Percentiles rank a stretch among this genome's conserved stretches.
These are phyloP conservation scores for Neonectria hederae DNA, from an alignment of 2,329 filamentous ascomycete species.

Conservation along the genomic window DNA sequence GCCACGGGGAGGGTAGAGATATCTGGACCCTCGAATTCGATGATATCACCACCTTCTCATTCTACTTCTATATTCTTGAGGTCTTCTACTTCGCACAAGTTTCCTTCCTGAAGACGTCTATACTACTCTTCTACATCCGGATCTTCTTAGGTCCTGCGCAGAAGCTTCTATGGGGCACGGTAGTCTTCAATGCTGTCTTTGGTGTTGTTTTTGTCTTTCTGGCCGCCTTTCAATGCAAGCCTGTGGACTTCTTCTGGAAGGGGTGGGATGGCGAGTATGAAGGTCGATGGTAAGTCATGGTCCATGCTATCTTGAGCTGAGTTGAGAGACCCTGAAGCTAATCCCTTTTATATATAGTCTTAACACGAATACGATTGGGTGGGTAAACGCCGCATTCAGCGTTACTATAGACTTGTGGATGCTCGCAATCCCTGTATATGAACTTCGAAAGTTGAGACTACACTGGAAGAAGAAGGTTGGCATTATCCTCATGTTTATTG, in stretches of 20 bases:
- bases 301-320: neutral
- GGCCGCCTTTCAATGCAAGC: constrained; percentile 50
- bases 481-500: constrained; percentile 54
- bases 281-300: constrained; percentile 47
- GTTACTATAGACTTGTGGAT: constrained; percentile 56
- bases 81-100: constrained; percentile 27
- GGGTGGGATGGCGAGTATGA: constrained; percentile 52
- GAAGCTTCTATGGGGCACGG: constrained; percentile 21
- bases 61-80: constrained; percentile 20
- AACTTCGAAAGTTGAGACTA: constrained; percentile 47
- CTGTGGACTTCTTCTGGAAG: constrained; percentile 52
- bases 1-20: constrained; percentile 24
- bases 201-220: constrained; percentile 46
- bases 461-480: constrained; percentile 55
- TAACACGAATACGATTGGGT: constrained; percentile 50
- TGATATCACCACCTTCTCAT: constrained; percentile 19
- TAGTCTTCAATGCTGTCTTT: constrained; percentile 26
- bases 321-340: neutral
- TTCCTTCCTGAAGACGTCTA: constrained; percentile 22
- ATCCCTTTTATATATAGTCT: constrained; percentile 37
- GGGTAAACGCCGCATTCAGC: constrained; percentile 54
- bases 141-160: constrained; percentile 21
- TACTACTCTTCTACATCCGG: constrained; percentile 28
- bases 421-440: constrained; percentile 52
- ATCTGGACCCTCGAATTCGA: constrained; percentile 28